A percentile compares a stretch with the other conserved stretches of the same genome.
Evolutionary conservation across 1,139 yeast species (phyloP).

Genomic region (Blastobotrys buckinghamii): DNA sequence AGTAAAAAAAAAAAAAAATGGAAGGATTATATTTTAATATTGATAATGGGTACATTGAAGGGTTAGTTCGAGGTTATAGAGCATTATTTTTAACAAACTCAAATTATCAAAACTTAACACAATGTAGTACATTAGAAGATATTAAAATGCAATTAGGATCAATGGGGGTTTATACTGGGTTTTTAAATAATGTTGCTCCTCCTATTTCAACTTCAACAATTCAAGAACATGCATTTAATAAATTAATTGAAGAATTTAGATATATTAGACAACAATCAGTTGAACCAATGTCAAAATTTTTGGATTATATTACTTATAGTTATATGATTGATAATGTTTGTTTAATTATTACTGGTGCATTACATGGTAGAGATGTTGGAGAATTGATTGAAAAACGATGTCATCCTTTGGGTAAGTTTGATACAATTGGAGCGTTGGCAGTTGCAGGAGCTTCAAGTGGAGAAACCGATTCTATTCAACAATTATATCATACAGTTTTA

Average conservation of each 20-base stretch:
- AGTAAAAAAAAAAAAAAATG: slow-evolving; percentile 47
- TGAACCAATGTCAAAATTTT: slow-evolving; percentile 69
- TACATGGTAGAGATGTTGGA: slow-evolving; percentile 85
- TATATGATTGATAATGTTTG: slow-evolving; percentile 98
- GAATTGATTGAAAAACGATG: slow-evolving; percentile 77
- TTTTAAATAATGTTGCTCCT: slow-evolving; percentile 73
- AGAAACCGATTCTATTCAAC: slow-evolving; percentile 56
- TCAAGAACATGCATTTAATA: slow-evolving; percentile 70
- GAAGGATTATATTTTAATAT: slow-evolving; percentile 85
- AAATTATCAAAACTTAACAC: slow-evolving; percentile 88
- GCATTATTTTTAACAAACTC: slow-evolving; percentile 70
- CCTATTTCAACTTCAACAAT: slow-evolving; percentile 78
- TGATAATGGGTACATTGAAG: slow-evolving; percentile 87
- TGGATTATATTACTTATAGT: slow-evolving; percentile 90
- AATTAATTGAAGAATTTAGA: slow-evolving; percentile 76
- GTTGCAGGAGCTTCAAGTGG: slow-evolving; percentile 40
- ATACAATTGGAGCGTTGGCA: slow-evolving; percentile 88
- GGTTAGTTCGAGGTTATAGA: slow-evolving; percentile 89
- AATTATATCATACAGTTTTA: slow-evolving; percentile 87
- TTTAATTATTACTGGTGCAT: slow-evolving; percentile 92
- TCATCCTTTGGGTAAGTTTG: slow-evolving; percentile 98
- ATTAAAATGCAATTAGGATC: slow-evolving; percentile 78
- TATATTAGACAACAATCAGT: slow-evolving; percentile 80
- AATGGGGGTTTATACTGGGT: slow-evolving; percentile 93
- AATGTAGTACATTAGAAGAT: slow-evolving; percentile 93